A percentile compares a stretch with the other conserved stretches of the same genome.
Evolutionary conservation across 169 alveolate genomes (phyloP).

Genomic region (Besnoitia besnoiti): DNA sequence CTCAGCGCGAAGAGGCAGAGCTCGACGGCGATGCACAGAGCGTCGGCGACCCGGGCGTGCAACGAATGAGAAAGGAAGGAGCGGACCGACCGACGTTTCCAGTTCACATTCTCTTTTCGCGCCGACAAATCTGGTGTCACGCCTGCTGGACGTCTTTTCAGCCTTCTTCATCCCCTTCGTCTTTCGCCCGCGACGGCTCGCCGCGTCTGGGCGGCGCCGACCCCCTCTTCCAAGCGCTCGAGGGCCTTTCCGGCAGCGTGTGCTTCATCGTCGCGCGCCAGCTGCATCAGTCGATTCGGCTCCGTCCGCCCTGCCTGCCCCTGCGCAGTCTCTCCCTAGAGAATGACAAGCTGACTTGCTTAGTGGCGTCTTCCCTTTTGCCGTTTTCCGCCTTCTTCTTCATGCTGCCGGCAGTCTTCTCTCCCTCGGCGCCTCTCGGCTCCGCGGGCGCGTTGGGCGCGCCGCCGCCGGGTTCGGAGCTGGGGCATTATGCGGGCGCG

Average conservation of each 20-base stretch:
- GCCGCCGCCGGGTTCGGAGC: background rate
- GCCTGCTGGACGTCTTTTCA: constrained; percentile 19
- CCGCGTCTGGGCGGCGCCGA: too few relatives aligned
- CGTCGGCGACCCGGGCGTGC: background rate
- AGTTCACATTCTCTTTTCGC: constrained; percentile 30
- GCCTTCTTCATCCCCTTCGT: background rate
- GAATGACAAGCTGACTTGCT: background rate
- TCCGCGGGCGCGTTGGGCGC: background rate
- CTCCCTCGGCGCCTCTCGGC: background rate
- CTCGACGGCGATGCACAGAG: background rate
- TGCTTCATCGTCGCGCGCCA: constrained; percentile 45
- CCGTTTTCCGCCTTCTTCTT: constrained; percentile 16
- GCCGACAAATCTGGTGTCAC: constrained; percentile 58
- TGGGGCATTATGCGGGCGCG: background rate
- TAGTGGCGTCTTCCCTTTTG: background rate
- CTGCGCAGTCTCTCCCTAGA: background rate
- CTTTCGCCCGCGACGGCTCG: background rate
- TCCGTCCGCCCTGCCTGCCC: constrained; percentile 13
- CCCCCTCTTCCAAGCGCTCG: constrained; percentile 46
- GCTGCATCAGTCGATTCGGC: constrained; percentile 58
- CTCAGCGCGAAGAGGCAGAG: background rate
- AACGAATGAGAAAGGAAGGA: background rate
- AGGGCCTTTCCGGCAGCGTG: constrained; percentile 57
- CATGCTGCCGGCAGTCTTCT: background rate
- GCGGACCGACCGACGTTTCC: background rate